Percentiles rank a stretch among this genome's conserved stretches.
phyloP scores from a whole-genome alignment of 768 basidiomycete species.

The Crassisporium funariophilum region DNA sequence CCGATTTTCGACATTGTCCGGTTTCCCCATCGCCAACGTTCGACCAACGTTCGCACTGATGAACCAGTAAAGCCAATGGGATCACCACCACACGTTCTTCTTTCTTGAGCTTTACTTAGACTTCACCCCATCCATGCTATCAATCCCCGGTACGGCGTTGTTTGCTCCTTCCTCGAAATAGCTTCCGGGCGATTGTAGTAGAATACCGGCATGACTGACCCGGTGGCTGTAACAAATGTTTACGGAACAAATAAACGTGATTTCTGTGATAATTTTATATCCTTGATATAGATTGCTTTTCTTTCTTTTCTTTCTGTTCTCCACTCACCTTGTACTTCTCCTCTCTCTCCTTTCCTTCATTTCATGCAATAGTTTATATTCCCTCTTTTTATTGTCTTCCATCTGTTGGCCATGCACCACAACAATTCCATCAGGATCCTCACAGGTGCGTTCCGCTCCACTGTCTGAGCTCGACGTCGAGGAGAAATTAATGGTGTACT shows the following conservation, averaged over 20 bases:
- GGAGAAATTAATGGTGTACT: constrained; percentile 17
- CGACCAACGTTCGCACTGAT: no score
- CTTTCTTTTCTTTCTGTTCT: constrained; percentile 26
- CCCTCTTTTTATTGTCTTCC: constrained; percentile 23
- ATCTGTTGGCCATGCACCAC: constrained; percentile 67
- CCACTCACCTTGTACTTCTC: constrained; percentile 44
- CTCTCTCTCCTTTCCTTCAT: constrained; percentile 20
- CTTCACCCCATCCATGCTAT: no score
- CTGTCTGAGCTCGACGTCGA: constrained; percentile 4
- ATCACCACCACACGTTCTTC: no score
- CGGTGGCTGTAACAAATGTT: constrained; percentile 52
- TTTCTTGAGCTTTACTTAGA: no score
- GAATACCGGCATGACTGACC: constrained; percentile 13
- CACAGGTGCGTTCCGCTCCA: constrained; percentile 53
- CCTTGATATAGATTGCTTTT: constrained; percentile 11
- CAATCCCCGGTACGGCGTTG: no score
- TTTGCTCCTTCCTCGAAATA: no score
- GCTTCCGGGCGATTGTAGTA: constrained; percentile 6
- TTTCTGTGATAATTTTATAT: constrained; percentile 35
- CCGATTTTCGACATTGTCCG: no score
- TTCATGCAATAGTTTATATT: constrained; percentile 42
- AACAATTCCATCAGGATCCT: constrained; percentile 79
- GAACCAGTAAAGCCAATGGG: no score
- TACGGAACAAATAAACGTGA: constrained; percentile 37
- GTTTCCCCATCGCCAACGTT: no score